A percentile compares a stretch with the other conserved stretches of the same genome.
phyloP scores from a whole-genome alignment of 257 asterid genomes.

The Datura wrightii region DNA sequence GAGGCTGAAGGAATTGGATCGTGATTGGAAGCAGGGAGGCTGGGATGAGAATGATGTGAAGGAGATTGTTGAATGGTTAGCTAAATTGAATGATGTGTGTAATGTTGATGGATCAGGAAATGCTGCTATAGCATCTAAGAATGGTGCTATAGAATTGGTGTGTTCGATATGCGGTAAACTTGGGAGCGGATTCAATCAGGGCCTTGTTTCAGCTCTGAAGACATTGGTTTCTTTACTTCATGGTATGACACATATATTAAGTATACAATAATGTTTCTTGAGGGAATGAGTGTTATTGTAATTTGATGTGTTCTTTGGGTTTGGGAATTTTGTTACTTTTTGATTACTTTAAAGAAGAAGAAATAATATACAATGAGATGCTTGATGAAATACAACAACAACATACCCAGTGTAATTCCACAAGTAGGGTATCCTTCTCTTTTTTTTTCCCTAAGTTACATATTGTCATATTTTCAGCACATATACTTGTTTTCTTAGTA shows the following conservation, averaged over 20 bases:
- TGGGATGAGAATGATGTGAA: slow-evolving; percentile 41
- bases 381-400: not conserved
- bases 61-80: slow-evolving; percentile 52
- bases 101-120: slow-evolving; percentile 60
- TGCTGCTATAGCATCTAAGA: slow-evolving; percentile 72
- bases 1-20: slow-evolving; percentile 48
- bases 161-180: slow-evolving; percentile 58
- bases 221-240: slow-evolving; percentile 75
- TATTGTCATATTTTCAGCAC: not conserved
- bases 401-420: no score
- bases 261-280: not conserved
- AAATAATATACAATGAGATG: not conserved
- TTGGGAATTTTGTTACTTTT: not conserved
- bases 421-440: no score
- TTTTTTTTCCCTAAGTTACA: not conserved
- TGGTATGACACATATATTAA: slow-evolving; percentile 51
- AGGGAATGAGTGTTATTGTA: not conserved
- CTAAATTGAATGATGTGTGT: slow-evolving; percentile 54
- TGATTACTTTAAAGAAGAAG: not conserved
- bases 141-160: slow-evolving; percentile 75
- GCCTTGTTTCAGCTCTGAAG: slow-evolving; percentile 61
- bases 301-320: not conserved
- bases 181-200: slow-evolving; percentile 48
- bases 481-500: not conserved
- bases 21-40: slow-evolving; percentile 21